Conservation (phyloP, 208 protist species). For the Wallacemonas collosoma region DNA sequence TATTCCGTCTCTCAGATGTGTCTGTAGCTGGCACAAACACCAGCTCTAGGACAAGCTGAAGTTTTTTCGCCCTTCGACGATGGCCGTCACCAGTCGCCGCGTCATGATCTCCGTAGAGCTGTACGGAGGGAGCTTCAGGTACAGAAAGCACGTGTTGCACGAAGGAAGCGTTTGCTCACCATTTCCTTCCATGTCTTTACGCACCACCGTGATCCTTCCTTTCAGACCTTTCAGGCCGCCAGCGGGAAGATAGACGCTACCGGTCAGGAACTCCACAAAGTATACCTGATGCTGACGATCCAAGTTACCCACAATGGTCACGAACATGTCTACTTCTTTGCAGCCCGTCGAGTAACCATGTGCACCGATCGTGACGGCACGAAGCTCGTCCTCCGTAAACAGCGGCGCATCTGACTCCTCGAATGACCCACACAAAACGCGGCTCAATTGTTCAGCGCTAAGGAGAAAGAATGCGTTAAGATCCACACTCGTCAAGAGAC, state of each 20-base stretch:
- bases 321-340: constrained; percentile 65
- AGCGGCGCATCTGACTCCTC: constrained; percentile 34
- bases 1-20: no score
- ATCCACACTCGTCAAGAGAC: constrained; percentile 68
- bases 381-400: constrained; percentile 71
- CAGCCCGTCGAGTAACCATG: constrained; percentile 82
- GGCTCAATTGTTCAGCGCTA: constrained; percentile 52
- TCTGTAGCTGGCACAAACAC: no score
- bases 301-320: constrained; percentile 78
- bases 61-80: constrained; percentile 84
- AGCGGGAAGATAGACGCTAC: constrained; percentile 72
- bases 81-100: constrained; percentile 65
- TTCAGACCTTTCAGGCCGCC: constrained; percentile 77
- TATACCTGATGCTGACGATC: constrained; percentile 58
- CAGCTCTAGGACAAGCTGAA: constrained; percentile 78
- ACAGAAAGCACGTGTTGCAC: constrained; percentile 92
- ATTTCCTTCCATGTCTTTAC: constrained; percentile 74
- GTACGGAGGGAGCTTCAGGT: constrained; percentile 92
- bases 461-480: constrained; percentile 52
- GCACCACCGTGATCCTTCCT: constrained; percentile 79
- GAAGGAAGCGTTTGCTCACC: constrained; percentile 83
- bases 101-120: constrained; percentile 67
- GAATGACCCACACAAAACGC: constrained; percentile 51
- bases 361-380: constrained; percentile 50
- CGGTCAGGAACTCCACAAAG: constrained; percentile 93